Evolutionary conservation across 2,329 filamentous ascomycete genomes (phyloP).

Genomic region (Penicillium paneum): DNA sequence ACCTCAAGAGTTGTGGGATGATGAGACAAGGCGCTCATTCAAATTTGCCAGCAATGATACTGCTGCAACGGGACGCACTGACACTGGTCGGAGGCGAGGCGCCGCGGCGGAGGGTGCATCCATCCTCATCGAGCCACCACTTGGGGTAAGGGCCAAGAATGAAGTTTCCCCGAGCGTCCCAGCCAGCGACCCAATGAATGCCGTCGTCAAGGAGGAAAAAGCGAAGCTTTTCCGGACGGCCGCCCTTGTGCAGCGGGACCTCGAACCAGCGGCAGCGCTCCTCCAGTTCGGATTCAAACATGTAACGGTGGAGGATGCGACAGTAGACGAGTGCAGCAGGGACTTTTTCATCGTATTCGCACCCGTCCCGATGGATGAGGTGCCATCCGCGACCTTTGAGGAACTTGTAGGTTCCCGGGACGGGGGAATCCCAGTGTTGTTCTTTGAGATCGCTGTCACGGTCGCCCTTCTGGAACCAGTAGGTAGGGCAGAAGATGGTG

Average conservation of each 20-base stretch:
- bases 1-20: neutral
- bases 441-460: conserved; percentile 41
- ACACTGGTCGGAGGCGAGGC: conserved; percentile 34
- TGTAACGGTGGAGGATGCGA: conserved; percentile 49
- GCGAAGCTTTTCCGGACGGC: conserved; percentile 39
- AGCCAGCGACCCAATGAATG: conserved; percentile 50
- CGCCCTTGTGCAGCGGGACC: conserved; percentile 39
- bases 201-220: conserved; percentile 53
- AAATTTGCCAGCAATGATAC: conserved; percentile 31
- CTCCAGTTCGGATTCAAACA: conserved; percentile 49
- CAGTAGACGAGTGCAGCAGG: conserved; percentile 46
- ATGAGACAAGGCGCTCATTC: conserved; percentile 15
- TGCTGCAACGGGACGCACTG: conserved; percentile 37
- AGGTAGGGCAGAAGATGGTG: conserved; percentile 47
- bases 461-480: conserved; percentile 48
- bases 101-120: conserved; percentile 34
- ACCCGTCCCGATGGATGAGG: conserved; percentile 42
- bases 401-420: conserved; percentile 51
- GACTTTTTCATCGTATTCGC: conserved; percentile 32
- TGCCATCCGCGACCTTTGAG: conserved; percentile 52
- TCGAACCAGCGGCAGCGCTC: conserved; percentile 45
- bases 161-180: conserved; percentile 50
- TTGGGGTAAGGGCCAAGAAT: conserved; percentile 51
- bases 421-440: conserved; percentile 49
- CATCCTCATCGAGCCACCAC: conserved; percentile 47